Base-by-base conservation (phyloP, 2,329 filamentous ascomycete species). In the Triangularia verruculosa region DNA sequence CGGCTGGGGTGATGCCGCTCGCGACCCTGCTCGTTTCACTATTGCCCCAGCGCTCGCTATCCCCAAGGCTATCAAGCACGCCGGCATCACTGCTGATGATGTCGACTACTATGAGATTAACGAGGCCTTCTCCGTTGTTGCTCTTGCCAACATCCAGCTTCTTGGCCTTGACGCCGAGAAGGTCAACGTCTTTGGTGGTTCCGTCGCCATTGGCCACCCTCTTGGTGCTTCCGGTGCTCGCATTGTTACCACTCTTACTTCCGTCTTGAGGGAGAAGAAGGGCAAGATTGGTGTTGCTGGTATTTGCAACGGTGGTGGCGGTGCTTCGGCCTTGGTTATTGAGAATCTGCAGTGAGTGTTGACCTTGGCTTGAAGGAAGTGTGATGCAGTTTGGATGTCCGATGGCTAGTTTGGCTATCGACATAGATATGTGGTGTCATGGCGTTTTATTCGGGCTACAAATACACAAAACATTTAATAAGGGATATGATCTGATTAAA, bases 21-120 rank as follows among this genome's bases (percentile, higher is more conserved):
- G 96, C 70, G 87, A 91, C 74, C 94, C 95, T 47, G 91, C 89
- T 81, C 95, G 95, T 77, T 99, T 99, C 86, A 99, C 95, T 70
- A 95, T 93, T 57, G 90, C 95, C 8, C 95, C 95, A 9, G 86
- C 95, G 20, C 86, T 98, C 62, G 95, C 95, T 69, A 96, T 99
- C 72, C 95, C 95, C 76, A 99, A 98, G 84, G 95, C 95, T 64
- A 86, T 99, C 74, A 93, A 94, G 84, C 94, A 99, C 79, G 95
- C 95, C 66, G 91, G 91, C 67, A 80, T 99, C 67, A 85, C 87
- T 63, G 84, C 88, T 70, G 86, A 89, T 68, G 84, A 91, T 64
- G 84, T 99, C 64, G 94, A 98, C 74, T 95, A 88, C 71, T 99
- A 95, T 78, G 95, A 99, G 84, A 97, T 99, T 84, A 99, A 99